Conservation (phyloP, 176 grass and related monocot genomes). For the barley (Hordeum vulgare) region MorexV3_pseudomolecules_assembly NC_058519.1:491668589-491669088, state of each 20-base stretch:
- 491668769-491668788: conserved; percentile 30
- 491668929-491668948: not conserved
- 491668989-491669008: not conserved
- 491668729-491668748: not conserved
- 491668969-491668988: not conserved
- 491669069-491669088: not conserved
- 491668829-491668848: conserved; percentile 3
- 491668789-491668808: conserved; percentile 15
- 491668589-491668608: not conserved
- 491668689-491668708: not conserved
- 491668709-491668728: conserved; percentile 4
- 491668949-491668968: not conserved
- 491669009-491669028: not conserved
- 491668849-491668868: not conserved
- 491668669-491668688: not conserved
- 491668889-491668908: conserved; percentile 28
- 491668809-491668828: conserved; percentile 26
- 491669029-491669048: not conserved
- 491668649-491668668: not conserved
- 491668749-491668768: conserved; percentile 37
- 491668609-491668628: conserved; percentile 26
- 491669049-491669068: not conserved
- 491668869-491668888: not conserved
- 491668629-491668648: conserved; percentile 36
- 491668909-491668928: not conserved